Evolutionary conservation across 2,329 filamentous ascomycete species (phyloP).

Genomic region (Aspergillus unguis): DNA sequence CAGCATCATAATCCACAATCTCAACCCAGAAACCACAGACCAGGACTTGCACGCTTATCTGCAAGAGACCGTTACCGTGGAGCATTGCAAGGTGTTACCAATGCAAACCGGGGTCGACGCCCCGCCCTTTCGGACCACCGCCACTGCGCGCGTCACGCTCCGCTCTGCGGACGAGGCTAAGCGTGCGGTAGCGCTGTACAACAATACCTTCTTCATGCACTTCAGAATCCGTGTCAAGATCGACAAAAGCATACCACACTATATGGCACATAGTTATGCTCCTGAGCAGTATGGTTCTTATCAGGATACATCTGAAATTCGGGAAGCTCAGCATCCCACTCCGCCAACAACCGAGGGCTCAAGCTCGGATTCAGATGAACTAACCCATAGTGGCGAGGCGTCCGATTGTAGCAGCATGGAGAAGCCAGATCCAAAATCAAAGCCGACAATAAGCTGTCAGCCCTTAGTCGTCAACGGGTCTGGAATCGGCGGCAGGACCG

Average conservation of each 20-base stretch:
- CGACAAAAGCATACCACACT: constrained; percentile 22
- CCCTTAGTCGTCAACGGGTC: constrained; percentile 37
- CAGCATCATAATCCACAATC: constrained; percentile 28
- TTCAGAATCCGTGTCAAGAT: constrained; percentile 33
- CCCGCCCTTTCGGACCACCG: constrained; percentile 20
- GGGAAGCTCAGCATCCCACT: constrained; percentile 2
- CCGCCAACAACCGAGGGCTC: neutral
- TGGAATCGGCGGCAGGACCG: constrained; percentile 20
- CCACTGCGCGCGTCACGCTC: constrained; percentile 32
- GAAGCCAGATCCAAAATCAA: neutral
- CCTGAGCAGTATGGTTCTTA: neutral
- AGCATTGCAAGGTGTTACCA: constrained; percentile 32
- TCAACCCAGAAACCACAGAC: constrained; percentile 28
- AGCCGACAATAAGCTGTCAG: constrained; percentile 19
- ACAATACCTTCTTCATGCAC: constrained; percentile 34
- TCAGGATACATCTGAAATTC: neutral
- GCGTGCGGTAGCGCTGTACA: constrained; percentile 31
- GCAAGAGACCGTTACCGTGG: constrained; percentile 27
- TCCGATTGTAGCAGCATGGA: neutral
- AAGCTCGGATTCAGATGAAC: constrained; percentile 5
- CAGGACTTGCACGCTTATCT: constrained; percentile 30
- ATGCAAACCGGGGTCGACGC: constrained; percentile 10
- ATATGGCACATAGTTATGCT: constrained; percentile 2
- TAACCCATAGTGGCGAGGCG: neutral
- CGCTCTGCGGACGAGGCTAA: constrained; percentile 35